Evolutionary conservation across 176 grass and related monocot species (phyloP).

Genomic region (Themeda triandra): DNA sequence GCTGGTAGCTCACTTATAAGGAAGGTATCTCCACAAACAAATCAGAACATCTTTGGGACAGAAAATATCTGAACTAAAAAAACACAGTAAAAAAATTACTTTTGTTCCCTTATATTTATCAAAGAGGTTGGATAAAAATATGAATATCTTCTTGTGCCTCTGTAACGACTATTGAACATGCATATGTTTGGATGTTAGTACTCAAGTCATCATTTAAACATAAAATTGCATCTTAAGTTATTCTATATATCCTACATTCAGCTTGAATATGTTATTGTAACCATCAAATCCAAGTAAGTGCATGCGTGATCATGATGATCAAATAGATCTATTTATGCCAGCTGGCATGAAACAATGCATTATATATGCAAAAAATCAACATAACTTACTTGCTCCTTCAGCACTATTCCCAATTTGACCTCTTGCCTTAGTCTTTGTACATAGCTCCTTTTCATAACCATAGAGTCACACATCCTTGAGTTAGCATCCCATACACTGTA

Average conservation of each 20-base stretch:
- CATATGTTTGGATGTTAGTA: background rate
- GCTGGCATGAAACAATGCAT: conserved; percentile 12
- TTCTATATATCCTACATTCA: background rate
- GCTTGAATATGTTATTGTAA: background rate
- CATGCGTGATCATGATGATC: background rate
- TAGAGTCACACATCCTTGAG: conserved; percentile 59
- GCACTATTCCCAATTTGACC: conserved; percentile 55
- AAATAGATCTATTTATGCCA: background rate
- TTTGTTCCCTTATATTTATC: background rate
- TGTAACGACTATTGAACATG: background rate
- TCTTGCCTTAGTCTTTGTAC: conserved; percentile 63
- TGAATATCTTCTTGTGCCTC: background rate
- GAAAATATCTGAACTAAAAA: conserved; percentile 9
- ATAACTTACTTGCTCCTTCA: conserved; percentile 79
- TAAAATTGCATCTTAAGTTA: conserved; percentile 11
- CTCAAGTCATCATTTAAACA: conserved; percentile 15
- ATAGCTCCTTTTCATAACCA: conserved; percentile 62
- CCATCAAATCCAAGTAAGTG: background rate
- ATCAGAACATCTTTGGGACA: background rate
- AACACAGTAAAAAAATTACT: background rate
- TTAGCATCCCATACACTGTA: conserved; percentile 64
- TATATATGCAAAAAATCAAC: conserved; percentile 16
- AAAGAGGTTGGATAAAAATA: background rate
- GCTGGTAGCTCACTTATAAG: background rate
- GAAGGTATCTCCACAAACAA: conserved; percentile 11